Percentiles rank a stretch among this genome's conserved stretches.
Evolutionary conservation across 805 yeast genomes (phyloP).

Genomic region (Cyberlindnera mycetangii): DNA sequence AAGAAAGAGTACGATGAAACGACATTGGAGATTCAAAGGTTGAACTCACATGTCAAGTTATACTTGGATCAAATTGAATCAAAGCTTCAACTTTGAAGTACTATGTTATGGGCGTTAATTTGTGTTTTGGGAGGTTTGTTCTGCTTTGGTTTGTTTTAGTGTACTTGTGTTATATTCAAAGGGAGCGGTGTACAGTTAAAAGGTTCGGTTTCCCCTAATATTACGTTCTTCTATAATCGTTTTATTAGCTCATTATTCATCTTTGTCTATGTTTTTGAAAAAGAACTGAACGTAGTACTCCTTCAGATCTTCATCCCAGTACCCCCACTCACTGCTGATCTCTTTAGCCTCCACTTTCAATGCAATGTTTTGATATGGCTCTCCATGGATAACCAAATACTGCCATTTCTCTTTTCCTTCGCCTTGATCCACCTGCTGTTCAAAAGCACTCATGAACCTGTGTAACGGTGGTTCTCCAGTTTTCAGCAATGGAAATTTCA

Average conservation of each 20-base stretch:
- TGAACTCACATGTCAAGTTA: conserved; percentile 27
- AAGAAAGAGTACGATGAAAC: conserved; percentile 40
- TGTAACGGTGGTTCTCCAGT: conserved; percentile 53
- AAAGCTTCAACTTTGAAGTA: conserved; percentile 15
- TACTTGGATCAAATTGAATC: conserved; percentile 27
- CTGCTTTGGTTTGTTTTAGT: background rate
- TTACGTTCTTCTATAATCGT: too few relatives aligned
- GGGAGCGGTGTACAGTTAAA: background rate
- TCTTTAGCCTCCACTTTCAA: conserved; percentile 67
- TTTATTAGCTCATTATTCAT: background rate
- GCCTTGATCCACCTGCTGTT: conserved; percentile 52
- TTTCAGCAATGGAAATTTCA: conserved; percentile 51
- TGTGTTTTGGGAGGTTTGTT: background rate
- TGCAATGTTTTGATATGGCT: conserved; percentile 83
- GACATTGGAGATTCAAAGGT: conserved; percentile 27
- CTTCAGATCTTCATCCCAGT: conserved; percentile 68
- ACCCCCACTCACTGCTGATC: conserved; percentile 52
- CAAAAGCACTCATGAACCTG: conserved; percentile 76
- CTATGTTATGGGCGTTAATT: background rate
- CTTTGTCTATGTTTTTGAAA: conserved; percentile 32
- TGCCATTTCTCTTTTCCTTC: conserved; percentile 47
- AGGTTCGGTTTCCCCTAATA: too few relatives aligned
- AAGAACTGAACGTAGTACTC: conserved; percentile 72
- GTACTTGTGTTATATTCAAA: too few relatives aligned
- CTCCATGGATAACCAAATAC: conserved; percentile 78